Evolutionary conservation across 768 basidiomycete genomes (phyloP).

Genomic region (Kwoniella newhampshirensis): DNA sequence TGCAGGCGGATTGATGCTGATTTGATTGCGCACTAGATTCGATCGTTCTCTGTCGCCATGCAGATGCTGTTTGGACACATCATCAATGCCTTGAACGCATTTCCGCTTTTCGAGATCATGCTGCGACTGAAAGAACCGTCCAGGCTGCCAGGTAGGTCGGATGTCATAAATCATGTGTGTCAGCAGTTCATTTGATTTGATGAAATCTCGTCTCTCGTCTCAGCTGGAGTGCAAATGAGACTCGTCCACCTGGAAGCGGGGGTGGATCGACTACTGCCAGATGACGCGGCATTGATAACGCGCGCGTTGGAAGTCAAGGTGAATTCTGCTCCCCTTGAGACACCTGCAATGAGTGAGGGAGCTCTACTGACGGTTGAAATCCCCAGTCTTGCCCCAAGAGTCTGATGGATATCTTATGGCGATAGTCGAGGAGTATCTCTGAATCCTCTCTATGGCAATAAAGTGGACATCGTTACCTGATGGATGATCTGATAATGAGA

Average conservation of each 20-base stretch:
- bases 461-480: no score
- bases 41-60: constrained; percentile 60
- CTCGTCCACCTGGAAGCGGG: neutral
- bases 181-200: neutral
- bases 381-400: no score
- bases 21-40: constrained; percentile 55
- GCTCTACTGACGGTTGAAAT: no score
- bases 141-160: constrained; percentile 69
- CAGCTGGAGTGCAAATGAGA: constrained; percentile 15
- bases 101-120: constrained; percentile 86
- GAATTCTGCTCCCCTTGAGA: neutral
- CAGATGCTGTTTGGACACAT: constrained; percentile 66
- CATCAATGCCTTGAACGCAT: constrained; percentile 82
- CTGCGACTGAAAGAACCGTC: constrained; percentile 77
- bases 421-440: no score
- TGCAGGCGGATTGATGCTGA: neutral
- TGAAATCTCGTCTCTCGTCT: neutral
- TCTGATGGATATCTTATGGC: no score
- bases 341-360: neutral
- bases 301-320: constrained; percentile 17
- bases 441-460: no score
- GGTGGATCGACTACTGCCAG: neutral
- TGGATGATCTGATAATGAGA: no score
- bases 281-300: neutral
- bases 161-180: neutral